Percentiles rank a stretch among this genome's conserved stretches.
These are phyloP conservation scores for Nicotiana otophora DNA, from an alignment of 257 asterid species.

Conservation along the genomic window DNA sequence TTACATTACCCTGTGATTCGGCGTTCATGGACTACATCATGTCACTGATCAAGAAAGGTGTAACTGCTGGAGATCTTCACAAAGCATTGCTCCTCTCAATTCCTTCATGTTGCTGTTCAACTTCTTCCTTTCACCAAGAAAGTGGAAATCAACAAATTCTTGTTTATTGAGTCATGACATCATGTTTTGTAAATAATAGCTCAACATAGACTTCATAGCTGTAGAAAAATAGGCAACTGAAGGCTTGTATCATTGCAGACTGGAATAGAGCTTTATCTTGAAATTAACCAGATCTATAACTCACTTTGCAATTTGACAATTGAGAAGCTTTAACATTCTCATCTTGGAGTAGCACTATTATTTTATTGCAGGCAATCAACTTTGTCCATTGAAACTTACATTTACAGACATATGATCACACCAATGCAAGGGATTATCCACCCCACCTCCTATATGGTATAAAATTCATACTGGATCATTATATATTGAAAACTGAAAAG, in stretches of 20 bases:
- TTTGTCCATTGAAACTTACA: neutral
- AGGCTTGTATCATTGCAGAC: neutral
- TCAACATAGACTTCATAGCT: neutral
- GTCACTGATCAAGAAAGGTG: constrained; percentile 18
- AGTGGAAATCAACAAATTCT: neutral
- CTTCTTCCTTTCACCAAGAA: neutral
- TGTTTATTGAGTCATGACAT: neutral
- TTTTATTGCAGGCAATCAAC: neutral
- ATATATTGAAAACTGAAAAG: neutral
- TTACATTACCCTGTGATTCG: constrained; percentile 26
- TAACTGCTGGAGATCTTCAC: constrained; percentile 21
- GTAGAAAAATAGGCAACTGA: neutral
- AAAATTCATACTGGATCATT: neutral
- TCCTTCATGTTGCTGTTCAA: neutral
- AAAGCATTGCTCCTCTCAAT: constrained; percentile 26
- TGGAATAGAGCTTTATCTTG: neutral
- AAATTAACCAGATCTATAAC: too few species aligned
- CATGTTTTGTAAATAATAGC: neutral
- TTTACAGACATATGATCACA: too few species aligned
- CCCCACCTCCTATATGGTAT: too few species aligned
- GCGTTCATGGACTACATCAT: constrained; percentile 16
- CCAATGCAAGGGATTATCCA: too few species aligned
- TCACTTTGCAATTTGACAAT: too few species aligned
- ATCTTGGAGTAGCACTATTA: neutral
- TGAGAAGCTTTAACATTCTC: neutral